A percentile compares a stretch with the other conserved stretches of the same genome.
Evolutionary conservation across 495 filamentous ascomycete genomes (phyloP).

Genomic region (Geoglossum glabrum): DNA sequence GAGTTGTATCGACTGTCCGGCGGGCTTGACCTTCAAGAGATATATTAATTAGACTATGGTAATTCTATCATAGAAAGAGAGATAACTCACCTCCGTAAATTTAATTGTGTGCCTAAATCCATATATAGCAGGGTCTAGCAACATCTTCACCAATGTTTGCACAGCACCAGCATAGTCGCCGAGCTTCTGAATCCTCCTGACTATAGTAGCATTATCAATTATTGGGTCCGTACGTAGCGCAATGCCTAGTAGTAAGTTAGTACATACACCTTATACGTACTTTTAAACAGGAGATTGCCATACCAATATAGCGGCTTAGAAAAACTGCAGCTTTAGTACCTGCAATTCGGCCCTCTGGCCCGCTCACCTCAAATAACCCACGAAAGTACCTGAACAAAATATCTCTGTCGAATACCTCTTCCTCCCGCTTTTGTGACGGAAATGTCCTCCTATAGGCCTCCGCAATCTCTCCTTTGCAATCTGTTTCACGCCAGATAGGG

Average conservation of each 20-base stretch:
- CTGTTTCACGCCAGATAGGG: background rate
- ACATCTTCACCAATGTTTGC: background rate
- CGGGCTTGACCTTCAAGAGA: background rate
- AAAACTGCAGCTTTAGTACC: background rate
- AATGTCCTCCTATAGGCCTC: background rate
- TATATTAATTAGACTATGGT: background rate
- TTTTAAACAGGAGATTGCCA: background rate
- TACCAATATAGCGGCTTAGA: background rate
- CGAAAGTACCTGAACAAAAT: background rate
- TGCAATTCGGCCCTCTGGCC: background rate
- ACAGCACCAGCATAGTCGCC: background rate
- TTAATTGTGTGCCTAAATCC: background rate
- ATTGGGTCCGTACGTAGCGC: background rate
- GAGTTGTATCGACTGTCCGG: background rate
- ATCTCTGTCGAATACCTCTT: background rate
- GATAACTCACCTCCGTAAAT: background rate
- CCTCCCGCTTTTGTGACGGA: background rate
- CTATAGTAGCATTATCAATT: background rate
- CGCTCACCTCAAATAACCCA: background rate
- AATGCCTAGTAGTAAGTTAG: background rate
- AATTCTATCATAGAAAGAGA: background rate
- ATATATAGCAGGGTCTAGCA: background rate
- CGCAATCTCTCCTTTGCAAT: background rate
- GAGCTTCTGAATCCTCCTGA: background rate
- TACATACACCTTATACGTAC: background rate